Percentiles rank a stretch among this genome's conserved stretches.
Conservation (phyloP, 169 alveolate species). For the Cytauxzoon felis region DNA sequence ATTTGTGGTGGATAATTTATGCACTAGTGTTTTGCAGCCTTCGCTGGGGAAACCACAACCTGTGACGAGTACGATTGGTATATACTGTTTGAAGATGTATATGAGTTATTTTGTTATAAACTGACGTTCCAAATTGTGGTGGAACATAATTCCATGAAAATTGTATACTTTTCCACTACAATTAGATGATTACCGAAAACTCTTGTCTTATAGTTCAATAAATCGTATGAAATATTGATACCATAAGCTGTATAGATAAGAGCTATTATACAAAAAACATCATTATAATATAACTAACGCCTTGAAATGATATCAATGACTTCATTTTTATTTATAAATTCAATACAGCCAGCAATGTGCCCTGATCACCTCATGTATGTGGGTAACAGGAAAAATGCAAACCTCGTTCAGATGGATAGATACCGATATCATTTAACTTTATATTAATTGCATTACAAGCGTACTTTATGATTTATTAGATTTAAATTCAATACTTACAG, state of each 20-base stretch:
- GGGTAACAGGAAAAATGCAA: no score
- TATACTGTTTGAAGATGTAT: constrained; percentile 8
- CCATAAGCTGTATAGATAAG: constrained; percentile 27
- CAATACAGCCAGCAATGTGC: constrained; percentile 11
- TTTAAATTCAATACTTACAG: no score
- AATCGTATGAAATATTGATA: background rate
- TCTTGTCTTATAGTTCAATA: constrained; percentile 1
- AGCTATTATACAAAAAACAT: background rate
- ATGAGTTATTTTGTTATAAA: constrained; percentile 34
- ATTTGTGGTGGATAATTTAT: constrained; percentile 3
- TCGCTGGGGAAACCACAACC: constrained; percentile 65
- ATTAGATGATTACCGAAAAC: constrained; percentile 50
- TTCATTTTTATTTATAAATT: constrained; percentile 13
- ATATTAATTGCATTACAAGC: no score
- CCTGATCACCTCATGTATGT: no score
- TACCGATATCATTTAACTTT: no score
- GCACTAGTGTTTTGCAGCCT: constrained; percentile 47
- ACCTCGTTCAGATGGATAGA: no score
- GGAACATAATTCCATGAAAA: constrained; percentile 44
- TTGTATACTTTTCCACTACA: constrained; percentile 64
- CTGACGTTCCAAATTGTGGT: constrained; percentile 29
- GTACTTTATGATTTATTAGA: no score
- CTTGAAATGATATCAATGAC: constrained; percentile 10
- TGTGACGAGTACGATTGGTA: constrained; percentile 60
- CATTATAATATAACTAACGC: constrained; percentile 5